These are phyloP conservation scores for Mycosphaerella arachidis DNA, from an alignment of 2,329 filamentous ascomycete genomes.

Conservation along the genomic window DNA sequence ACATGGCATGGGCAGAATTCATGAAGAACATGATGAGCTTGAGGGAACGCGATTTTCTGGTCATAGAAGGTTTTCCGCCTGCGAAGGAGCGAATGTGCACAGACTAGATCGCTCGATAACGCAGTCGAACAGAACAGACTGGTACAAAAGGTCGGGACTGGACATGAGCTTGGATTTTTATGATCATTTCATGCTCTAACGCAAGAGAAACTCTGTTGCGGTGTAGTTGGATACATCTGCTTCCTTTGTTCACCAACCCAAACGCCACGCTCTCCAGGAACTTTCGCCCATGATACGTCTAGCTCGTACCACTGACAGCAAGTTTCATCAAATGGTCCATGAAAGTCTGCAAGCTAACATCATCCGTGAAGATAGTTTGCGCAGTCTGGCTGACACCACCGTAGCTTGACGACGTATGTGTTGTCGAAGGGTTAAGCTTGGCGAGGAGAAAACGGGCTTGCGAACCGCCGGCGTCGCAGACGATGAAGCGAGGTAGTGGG, in stretches of 20 bases:
- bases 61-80: too few relatives aligned
- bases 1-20: too few relatives aligned
- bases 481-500: slow-evolving; percentile 96
- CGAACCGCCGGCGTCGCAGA: slow-evolving; percentile 96
- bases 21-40: too few relatives aligned
- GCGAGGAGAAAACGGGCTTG: slow-evolving; percentile 95
- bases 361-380: slow-evolving; percentile 98
- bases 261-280: neutral
- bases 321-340: slow-evolving; percentile 99
- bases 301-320: slow-evolving; percentile 37
- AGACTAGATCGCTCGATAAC: too few relatives aligned
- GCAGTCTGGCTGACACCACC: slow-evolving; percentile 84
- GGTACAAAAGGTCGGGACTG: too few relatives aligned
- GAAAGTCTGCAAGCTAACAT: slow-evolving; percentile 95
- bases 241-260: neutral
- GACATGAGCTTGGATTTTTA: neutral
- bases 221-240: neutral
- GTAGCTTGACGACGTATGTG: slow-evolving; percentile 88
- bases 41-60: too few relatives aligned
- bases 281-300: slow-evolving; percentile 5
- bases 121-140: too few relatives aligned
- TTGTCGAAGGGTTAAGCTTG: slow-evolving; percentile 96
- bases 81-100: too few relatives aligned
- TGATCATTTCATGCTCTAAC: neutral
- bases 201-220: neutral